These are phyloP conservation scores for Colletotrichum phormii DNA, from an alignment of 2,329 filamentous ascomycete genomes.

Conservation along the genomic window DNA sequence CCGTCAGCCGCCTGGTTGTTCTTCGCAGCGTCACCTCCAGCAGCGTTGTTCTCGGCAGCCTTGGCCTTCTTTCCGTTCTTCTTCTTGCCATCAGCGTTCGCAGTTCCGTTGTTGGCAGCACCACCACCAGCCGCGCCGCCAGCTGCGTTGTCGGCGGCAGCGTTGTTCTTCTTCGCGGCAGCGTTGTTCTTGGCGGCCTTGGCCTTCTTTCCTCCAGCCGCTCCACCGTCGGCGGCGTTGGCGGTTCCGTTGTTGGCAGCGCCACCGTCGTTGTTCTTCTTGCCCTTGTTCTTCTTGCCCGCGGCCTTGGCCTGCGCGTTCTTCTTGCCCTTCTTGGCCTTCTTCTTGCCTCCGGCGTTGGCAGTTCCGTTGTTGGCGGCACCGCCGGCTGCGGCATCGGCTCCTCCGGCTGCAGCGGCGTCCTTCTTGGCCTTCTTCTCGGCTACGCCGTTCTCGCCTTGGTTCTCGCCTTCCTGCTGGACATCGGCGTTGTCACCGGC, in stretches of 20 bases:
- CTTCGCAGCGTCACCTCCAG: slow-evolving; percentile 21
- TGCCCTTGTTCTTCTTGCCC: slow-evolving; percentile 1
- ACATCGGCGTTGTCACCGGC: background rate
- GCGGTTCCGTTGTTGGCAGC: slow-evolving; percentile 33
- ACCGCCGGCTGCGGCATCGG: background rate
- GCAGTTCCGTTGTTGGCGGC: slow-evolving; percentile 23
- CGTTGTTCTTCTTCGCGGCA: slow-evolving; percentile 6
- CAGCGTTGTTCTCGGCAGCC: background rate
- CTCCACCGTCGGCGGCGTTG: background rate
- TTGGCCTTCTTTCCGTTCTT: background rate
- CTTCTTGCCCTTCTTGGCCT: background rate
- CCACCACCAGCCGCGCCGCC: background rate
- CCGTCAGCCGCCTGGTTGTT: background rate
- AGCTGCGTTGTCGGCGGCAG: slow-evolving; percentile 1
- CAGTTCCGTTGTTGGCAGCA: slow-evolving; percentile 19
- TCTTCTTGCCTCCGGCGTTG: slow-evolving; percentile 3
- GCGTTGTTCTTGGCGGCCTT: slow-evolving; percentile 3
- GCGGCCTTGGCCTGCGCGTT: slow-evolving; percentile 5
- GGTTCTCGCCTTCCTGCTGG: background rate
- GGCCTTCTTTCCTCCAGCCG: background rate
- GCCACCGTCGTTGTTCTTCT: slow-evolving; percentile 3
- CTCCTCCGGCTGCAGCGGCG: background rate
- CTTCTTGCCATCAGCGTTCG: background rate
- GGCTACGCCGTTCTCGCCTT: background rate
- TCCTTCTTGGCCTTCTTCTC: background rate